Evolutionary conservation across 2,329 filamentous ascomycete genomes (phyloP), one percentile per base, ranked within the genome.

Genomic region (Pestalotiopsis sp.): DNA sequence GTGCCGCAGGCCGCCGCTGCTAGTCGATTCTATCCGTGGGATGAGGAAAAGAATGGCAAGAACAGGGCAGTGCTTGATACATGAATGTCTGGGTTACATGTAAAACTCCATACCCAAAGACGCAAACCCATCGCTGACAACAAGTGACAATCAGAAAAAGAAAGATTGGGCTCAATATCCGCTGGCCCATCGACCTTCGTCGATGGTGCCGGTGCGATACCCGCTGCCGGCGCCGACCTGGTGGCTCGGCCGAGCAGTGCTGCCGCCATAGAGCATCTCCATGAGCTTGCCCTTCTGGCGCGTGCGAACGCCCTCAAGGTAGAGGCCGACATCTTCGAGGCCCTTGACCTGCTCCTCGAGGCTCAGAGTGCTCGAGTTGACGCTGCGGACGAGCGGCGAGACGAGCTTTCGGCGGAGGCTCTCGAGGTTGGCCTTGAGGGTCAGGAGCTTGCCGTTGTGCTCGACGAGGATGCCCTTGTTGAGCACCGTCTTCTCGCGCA

Each of bases 381-480:
- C 85, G 66, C 90, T 89, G 59, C 93, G 85, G 23, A 98, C 92
- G 3, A 98, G 86, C 17, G 95, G 95, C 66, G 90, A 93, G 55
- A 97, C 92, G 20, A 98, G 86, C 78, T 95, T 96, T 71, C 92
- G 87, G 45, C 95, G 86, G 61, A 97, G 84, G n/a, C 87, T 91
- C 82, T 98, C 95, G 17, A 98, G 87, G 73, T 93, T 95, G 12
- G 93, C 91, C 78, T 97, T 96, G 55, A 98, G 86, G 2, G 92
- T 92, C 66, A 96, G 85, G 52, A 98, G 87, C 71, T 93, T 92
- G 69, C 92, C 90, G 75, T 97, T 96, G 80, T 98, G 95, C 74
- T 94, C 92, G 72, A 96, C 90, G 9, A 98, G 87, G 45, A 97
- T 87, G 71, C 90, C 89, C 81, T 98, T 98, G 82, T 98, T 97